Conservation (phyloP, 352 stramenopile species). For the Phytopythium mirpurense region DNA sequence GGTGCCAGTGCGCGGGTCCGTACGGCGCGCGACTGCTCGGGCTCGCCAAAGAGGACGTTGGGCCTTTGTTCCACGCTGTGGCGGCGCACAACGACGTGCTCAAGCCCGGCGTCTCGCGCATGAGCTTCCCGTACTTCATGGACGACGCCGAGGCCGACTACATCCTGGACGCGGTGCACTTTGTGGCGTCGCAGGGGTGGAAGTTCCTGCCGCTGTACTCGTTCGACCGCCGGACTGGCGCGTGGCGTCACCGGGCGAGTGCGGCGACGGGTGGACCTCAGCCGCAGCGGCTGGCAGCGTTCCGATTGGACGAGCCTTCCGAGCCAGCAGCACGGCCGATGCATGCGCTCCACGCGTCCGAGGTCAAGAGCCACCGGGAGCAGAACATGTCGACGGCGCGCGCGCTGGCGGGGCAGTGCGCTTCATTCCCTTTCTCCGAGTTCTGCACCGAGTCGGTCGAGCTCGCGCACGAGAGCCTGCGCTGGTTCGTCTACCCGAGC, state of each 20-base stretch:
- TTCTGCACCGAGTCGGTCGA: conserved; percentile 15
- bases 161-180: conserved; percentile 90
- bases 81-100: conserved; percentile 91
- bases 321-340: background rate
- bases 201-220: conserved; percentile 93
- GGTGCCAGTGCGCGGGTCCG: conserved; percentile 86
- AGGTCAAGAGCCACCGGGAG: background rate
- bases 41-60: conserved; percentile 60
- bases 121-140: conserved; percentile 91
- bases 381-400: conserved; percentile 2
- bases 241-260: conserved; percentile 64
- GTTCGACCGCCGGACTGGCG: conserved; percentile 93
- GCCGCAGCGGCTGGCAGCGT: background rate
- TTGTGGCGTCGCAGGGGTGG: conserved; percentile 91
- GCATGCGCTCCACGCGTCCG: background rate
- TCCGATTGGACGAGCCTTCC: background rate
- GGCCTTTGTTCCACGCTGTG: conserved; percentile 78
- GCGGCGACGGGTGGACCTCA: conserved; percentile 46
- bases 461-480: conserved; percentile 20
- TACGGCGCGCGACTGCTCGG: conserved; percentile 92
- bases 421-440: background rate
- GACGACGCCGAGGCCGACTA: conserved; percentile 88
- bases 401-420: background rate
- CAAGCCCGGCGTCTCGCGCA: conserved; percentile 91
- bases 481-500: conserved; percentile 35